Conservation (phyloP, 192 early-diverging fungal species). For the Backusella australiensis region DNA sequence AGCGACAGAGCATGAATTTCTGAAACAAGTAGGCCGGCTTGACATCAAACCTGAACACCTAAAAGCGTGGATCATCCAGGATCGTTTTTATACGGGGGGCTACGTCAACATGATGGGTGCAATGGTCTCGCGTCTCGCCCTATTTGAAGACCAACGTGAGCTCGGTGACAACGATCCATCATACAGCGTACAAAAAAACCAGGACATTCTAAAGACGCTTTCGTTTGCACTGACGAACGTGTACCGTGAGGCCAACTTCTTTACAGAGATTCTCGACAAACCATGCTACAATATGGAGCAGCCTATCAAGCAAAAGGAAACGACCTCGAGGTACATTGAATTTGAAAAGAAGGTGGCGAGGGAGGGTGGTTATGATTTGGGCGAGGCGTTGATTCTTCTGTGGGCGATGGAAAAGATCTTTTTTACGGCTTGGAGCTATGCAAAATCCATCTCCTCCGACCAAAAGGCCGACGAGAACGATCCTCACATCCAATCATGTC, state of each 20-base stretch:
- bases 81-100: slow-evolving; percentile 21
- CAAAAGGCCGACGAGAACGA: background rate
- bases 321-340: slow-evolving; percentile 15
- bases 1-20: slow-evolving; percentile 21
- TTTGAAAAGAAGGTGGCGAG: slow-evolving; percentile 23
- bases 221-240: slow-evolving; percentile 22
- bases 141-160: background rate
- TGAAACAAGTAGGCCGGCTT: slow-evolving; percentile 14
- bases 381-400: slow-evolving; percentile 14
- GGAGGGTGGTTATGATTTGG: slow-evolving; percentile 10
- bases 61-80: slow-evolving; percentile 20
- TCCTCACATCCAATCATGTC: slow-evolving; percentile 6
- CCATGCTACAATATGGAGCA: background rate
- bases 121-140: slow-evolving; percentile 13
- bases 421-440: slow-evolving; percentile 26
- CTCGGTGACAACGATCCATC: slow-evolving; percentile 2
- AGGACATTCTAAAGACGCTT: slow-evolving; percentile 1
- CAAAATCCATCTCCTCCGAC: background rate
- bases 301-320: background rate
- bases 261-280: slow-evolving; percentile 11
- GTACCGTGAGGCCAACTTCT: slow-evolving; percentile 20
- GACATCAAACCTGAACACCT: slow-evolving; percentile 13
- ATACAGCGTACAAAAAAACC: background rate
- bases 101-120: slow-evolving; percentile 20
- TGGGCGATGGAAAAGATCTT: slow-evolving; percentile 30